Evolutionary conservation across 805 yeast species (phyloP).

Genomic region (Lipomyces anomalus): DNA sequence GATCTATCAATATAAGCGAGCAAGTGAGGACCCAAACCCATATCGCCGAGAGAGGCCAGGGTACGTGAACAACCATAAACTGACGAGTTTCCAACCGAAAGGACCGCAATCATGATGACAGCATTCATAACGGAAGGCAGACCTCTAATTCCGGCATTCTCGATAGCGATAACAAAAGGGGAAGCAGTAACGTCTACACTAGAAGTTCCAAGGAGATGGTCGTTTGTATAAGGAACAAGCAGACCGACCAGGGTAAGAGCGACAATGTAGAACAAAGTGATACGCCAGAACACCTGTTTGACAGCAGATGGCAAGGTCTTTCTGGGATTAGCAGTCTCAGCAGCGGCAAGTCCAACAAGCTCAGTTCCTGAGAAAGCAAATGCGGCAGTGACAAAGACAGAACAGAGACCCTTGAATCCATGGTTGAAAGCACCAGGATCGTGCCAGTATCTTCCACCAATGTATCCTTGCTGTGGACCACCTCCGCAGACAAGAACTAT

Average conservation of each 20-base stretch:
- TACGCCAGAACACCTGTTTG: conserved; percentile 81
- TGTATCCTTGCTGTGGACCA: conserved; percentile 53
- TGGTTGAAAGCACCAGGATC: conserved; percentile 55
- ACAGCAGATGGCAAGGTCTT: conserved; percentile 64
- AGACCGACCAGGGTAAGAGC: conserved; percentile 55
- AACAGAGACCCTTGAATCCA: conserved; percentile 65
- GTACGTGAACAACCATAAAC: conserved; percentile 68
- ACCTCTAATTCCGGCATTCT: conserved; percentile 59
- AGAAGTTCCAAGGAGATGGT: conserved; percentile 44
- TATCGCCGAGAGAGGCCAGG: conserved; percentile 59
- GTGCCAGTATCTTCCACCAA: conserved; percentile 56
- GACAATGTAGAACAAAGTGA: conserved; percentile 61
- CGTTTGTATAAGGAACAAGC: conserved; percentile 61
- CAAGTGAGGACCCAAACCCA: conserved; percentile 55
- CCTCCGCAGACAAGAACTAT: conserved; percentile 51
- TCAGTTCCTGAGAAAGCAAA: conserved; percentile 75
- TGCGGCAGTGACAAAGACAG: conserved; percentile 72
- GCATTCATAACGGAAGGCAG: conserved; percentile 67
- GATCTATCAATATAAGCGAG: conserved; percentile 66
- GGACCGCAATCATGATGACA: conserved; percentile 59
- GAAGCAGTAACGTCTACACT: conserved; percentile 60
- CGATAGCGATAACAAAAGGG: conserved; percentile 69
- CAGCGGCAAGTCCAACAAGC: conserved; percentile 68
- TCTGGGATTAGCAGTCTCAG: conserved; percentile 67
- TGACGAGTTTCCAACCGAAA: conserved; percentile 70